These are phyloP conservation scores for Rhizopogon vulgaris DNA, from an alignment of 768 basidiomycete species.

Conservation along the genomic window DNA sequence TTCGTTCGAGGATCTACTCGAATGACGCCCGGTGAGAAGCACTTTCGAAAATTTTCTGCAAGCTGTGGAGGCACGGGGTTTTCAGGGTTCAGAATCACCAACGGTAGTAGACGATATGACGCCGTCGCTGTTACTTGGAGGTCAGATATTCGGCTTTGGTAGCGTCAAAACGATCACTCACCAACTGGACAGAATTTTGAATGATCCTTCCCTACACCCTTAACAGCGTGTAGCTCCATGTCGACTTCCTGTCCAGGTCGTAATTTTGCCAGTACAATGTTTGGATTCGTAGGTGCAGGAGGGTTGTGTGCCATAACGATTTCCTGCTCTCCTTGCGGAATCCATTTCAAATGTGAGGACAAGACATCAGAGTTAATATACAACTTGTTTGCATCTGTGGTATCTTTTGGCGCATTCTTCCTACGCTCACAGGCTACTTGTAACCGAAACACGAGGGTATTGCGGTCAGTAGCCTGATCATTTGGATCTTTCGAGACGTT, in stretches of 20 bases:
- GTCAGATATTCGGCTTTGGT: not conserved
- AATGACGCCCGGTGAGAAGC: conserved; percentile 84
- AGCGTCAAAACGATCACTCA: conserved; percentile 26
- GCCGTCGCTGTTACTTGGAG: conserved; percentile 65
- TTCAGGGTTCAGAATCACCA: conserved; percentile 62
- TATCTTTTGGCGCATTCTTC: conserved; percentile 44
- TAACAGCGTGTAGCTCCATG: conserved; percentile 85
- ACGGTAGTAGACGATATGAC: conserved; percentile 87
- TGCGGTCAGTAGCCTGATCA: conserved; percentile 76
- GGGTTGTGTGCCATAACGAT: conserved; percentile 45
- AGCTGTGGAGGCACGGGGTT: conserved; percentile 74
- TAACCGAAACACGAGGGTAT: conserved; percentile 86
- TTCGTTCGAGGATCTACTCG: conserved; percentile 52
- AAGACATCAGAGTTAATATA: conserved; percentile 69
- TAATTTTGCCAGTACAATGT: conserved; percentile 88
- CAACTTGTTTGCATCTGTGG: conserved; percentile 51
- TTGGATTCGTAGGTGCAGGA: conserved; percentile 64
- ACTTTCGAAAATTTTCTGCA: conserved; percentile 76
- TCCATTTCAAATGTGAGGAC: conserved; percentile 68
- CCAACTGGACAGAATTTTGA: conserved; percentile 97
- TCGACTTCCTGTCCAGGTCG: conserved; percentile 86
- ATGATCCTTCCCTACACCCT: conserved; percentile 90
- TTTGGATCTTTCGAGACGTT: conserved; percentile 24
- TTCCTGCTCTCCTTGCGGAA: conserved; percentile 76
- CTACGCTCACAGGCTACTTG: conserved; percentile 60